These are phyloP conservation scores for Aspergillus glaucus DNA, from an alignment of 2,329 filamentous ascomycete species.

Conservation along the genomic window DNA sequence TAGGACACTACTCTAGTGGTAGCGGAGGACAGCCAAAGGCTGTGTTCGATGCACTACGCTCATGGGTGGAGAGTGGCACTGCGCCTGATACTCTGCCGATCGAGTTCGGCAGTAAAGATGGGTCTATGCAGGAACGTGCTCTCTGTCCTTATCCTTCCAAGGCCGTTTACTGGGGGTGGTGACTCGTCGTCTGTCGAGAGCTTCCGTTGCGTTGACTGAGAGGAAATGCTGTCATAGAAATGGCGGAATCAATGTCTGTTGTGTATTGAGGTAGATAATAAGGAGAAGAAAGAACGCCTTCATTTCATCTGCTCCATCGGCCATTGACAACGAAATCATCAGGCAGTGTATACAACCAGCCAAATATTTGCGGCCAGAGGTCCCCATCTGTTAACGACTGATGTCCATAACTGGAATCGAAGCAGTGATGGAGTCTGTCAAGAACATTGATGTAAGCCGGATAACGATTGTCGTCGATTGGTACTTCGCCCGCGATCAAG, in stretches of 20 bases:
- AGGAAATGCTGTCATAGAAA: too few species aligned
- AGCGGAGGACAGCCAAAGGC: conserved; percentile 6
- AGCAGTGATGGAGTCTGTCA: background rate
- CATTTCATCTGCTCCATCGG: background rate
- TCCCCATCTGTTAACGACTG: background rate
- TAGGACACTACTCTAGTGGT: conserved; percentile 5
- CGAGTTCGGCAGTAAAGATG: background rate
- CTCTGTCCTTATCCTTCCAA: conserved; percentile 2
- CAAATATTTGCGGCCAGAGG: conserved; percentile 5
- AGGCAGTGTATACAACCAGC: conserved; percentile 9
- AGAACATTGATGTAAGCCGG: background rate
- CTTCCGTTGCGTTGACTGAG: too few species aligned
- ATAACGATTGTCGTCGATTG: background rate
- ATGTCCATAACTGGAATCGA: background rate
- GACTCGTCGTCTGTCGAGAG: too few species aligned
- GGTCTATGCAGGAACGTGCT: background rate
- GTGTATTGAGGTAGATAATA: too few species aligned
- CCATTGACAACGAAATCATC: conserved; percentile 5
- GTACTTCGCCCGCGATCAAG: background rate
- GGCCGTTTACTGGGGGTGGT: background rate
- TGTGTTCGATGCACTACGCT: conserved; percentile 3
- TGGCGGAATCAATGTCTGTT: too few species aligned
- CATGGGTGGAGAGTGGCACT: conserved; percentile 11
- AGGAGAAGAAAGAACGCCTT: too few species aligned
- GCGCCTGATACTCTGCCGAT: conserved; percentile 11